Evolutionary conservation across 441 rosid genomes (phyloP), one percentile per base, ranked within the genome.

Genomic region (Pelargonium cotyledonis): DNA sequence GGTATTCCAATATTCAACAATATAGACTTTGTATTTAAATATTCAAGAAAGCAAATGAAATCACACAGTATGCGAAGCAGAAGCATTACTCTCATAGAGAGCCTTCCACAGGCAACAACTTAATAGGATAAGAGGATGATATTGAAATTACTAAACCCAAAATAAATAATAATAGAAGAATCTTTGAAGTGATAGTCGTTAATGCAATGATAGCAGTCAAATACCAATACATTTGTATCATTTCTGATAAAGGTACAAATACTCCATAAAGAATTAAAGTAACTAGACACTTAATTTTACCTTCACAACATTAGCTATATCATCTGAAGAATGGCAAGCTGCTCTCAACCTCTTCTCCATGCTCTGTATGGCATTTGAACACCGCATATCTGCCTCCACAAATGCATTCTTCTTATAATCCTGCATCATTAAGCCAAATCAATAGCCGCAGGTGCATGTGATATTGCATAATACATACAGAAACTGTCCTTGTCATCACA

Each of bases 311-410:
- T 80, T 89, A 72, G 92, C 97, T 73, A 90, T 73, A 78, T 74
- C 89, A 83, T 86, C 88, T 67, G 90, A 83, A 78, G 95, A 82
- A 83, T 90, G 91, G 75, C 99, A 95, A 77, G 98, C 98, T 70
- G 95, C 85, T 78, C 99, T 85, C 76, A 95, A 82, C 74, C 86
- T 90, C 85, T 85, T 90, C 76, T 89, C 99, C 99, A 95, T 92
- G 66, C 86, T 85, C 76, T 85, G 98, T 62, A 90, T 78, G 60
- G 87, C 66, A 77, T 76, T 87, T 66, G 93, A 83, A 79, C 98
- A 92, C 29, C 47, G 80, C 79, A 89, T 41, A 65, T 95, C 98
- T 72, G 99, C 99, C 78, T 95, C 95, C 96, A 95, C 86, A 80
- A 80, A 90, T 6, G 87, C 87, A 69, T 81, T 90, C 76, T 80